A percentile compares a stretch with the other conserved stretches of the same genome.
These are phyloP conservation scores for Sporothrix euskadiensis DNA, from an alignment of 2,329 filamentous ascomycete genomes.

Conservation along the genomic window DNA sequence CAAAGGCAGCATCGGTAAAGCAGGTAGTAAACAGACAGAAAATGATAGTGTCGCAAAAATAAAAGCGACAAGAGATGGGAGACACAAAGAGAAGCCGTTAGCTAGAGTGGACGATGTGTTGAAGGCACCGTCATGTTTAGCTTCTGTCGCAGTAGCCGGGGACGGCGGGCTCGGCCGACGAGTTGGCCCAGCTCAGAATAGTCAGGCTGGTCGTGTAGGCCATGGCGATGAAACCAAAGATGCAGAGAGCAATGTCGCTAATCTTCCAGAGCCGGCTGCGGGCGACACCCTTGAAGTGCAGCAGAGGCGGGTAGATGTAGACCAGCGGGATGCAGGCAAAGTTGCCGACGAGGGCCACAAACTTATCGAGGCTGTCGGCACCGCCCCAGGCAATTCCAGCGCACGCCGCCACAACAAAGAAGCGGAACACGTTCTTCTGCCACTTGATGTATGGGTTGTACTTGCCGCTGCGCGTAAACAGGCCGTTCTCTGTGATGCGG, in stretches of 20 bases:
- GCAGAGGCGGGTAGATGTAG: slow-evolving; percentile 92
- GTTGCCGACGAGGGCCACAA: slow-evolving; percentile 91
- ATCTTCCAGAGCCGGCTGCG: slow-evolving; percentile 65
- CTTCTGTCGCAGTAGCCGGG: slow-evolving; percentile 57
- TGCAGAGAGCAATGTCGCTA: slow-evolving; percentile 72
- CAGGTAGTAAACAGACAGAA: neutral
- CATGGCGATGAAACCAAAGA: slow-evolving; percentile 86
- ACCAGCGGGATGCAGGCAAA: slow-evolving; percentile 97
- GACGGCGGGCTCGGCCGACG: slow-evolving; percentile 45
- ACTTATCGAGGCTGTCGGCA: slow-evolving; percentile 92
- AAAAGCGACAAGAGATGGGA: slow-evolving; percentile 9
- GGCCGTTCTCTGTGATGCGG: slow-evolving; percentile 89
- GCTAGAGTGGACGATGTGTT: neutral
- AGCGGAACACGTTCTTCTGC: slow-evolving; percentile 98
- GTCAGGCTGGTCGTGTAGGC: slow-evolving; percentile 88
- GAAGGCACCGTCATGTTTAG: neutral
- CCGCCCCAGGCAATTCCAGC: slow-evolving; percentile 88
- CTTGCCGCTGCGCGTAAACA: slow-evolving; percentile 93
- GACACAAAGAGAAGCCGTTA: neutral
- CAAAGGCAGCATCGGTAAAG: neutral
- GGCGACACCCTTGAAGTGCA: slow-evolving; percentile 83
- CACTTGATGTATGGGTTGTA: slow-evolving; percentile 99
- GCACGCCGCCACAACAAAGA: slow-evolving; percentile 85
- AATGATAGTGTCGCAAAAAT: neutral
- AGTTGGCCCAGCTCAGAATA: slow-evolving; percentile 78